Evolutionary conservation across 805 yeast species (phyloP).

Genomic region (Lipomyces orientalis): DNA sequence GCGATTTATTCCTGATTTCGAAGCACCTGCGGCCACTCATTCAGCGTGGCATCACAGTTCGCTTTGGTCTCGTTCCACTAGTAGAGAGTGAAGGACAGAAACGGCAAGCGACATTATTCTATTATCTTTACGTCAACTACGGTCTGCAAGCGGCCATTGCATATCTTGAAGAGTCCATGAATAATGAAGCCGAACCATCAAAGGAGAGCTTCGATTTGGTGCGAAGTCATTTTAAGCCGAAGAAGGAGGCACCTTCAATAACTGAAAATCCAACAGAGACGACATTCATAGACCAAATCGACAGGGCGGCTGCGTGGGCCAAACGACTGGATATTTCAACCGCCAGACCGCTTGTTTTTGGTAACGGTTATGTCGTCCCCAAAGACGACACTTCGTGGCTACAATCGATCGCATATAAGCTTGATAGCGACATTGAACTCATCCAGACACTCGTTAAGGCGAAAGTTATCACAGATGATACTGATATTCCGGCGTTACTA

Average conservation of each 20-base stretch:
- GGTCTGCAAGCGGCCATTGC: constrained; percentile 33
- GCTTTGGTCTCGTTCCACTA: constrained; percentile 82
- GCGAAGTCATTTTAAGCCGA: background rate
- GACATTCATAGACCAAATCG: constrained; percentile 4
- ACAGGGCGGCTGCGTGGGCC: constrained; percentile 42
- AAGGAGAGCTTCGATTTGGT: constrained; percentile 30
- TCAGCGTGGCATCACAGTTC: constrained; percentile 68
- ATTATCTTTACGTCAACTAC: constrained; percentile 34
- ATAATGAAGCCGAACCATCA: constrained; percentile 29
- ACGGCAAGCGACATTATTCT: constrained; percentile 26
- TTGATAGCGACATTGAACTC: constrained; percentile 58
- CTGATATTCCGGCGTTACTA: constrained; percentile 49
- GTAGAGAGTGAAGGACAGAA: constrained; percentile 33
- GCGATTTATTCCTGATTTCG: constrained; percentile 58
- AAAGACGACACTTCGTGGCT: constrained; percentile 52
- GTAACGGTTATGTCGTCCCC: constrained; percentile 72
- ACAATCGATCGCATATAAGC: constrained; percentile 35
- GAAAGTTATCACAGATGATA: constrained; percentile 41
- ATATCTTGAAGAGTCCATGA: constrained; percentile 8
- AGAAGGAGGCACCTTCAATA: constrained; percentile 10
- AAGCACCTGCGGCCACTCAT: constrained; percentile 43
- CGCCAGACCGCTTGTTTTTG: constrained; percentile 58
- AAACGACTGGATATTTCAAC: constrained; percentile 51
- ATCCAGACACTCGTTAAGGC: constrained; percentile 41
- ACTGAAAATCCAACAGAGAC: background rate